A percentile compares a stretch with the other conserved stretches of the same genome.
Evolutionary conservation across 73 alveolate genomes (phyloP).

Genomic region (Diophrys appendiculata): DNA sequence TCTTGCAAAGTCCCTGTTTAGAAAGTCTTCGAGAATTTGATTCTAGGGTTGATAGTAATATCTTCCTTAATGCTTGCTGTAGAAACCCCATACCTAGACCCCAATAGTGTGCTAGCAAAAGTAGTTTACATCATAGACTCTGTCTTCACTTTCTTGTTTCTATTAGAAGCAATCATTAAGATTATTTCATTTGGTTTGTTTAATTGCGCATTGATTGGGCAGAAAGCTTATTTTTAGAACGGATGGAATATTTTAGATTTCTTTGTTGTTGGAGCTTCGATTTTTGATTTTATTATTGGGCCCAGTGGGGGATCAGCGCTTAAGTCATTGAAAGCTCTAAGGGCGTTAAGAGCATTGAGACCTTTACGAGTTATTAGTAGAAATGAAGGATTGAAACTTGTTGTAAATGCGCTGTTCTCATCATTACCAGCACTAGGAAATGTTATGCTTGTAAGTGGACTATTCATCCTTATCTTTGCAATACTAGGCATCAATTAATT

Average conservation of each 20-base stretch:
- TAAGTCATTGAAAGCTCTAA: conserved; percentile 4
- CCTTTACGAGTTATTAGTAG: conserved; percentile 5
- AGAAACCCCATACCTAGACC: conserved; percentile 7
- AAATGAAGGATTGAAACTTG: conserved; percentile 7
- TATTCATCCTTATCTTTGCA: conserved; percentile 29
- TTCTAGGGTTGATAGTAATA: neutral
- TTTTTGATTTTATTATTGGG: neutral
- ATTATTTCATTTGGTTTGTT: neutral
- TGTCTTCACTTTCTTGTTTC: conserved; percentile 6
- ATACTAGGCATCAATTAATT: conserved; percentile 15
- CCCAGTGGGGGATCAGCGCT: neutral
- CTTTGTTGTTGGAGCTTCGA: conserved; percentile 5
- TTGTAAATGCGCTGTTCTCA: conserved; percentile 13
- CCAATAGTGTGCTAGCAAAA: neutral
- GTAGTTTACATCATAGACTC: neutral
- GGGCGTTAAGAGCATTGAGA: conserved; percentile 45
- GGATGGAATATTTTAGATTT: neutral
- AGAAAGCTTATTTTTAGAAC: neutral
- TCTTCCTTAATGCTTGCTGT: conserved; percentile 4
- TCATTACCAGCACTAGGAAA: neutral
- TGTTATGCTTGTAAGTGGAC: conserved; percentile 9
- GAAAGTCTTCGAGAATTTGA: neutral
- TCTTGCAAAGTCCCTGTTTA: too few species aligned
- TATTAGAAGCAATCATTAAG: conserved; percentile 10
- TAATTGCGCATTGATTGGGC: neutral